Conservation (phyloP, 176 grass and related monocot genomes). For the Zea luxurians region DNA sequence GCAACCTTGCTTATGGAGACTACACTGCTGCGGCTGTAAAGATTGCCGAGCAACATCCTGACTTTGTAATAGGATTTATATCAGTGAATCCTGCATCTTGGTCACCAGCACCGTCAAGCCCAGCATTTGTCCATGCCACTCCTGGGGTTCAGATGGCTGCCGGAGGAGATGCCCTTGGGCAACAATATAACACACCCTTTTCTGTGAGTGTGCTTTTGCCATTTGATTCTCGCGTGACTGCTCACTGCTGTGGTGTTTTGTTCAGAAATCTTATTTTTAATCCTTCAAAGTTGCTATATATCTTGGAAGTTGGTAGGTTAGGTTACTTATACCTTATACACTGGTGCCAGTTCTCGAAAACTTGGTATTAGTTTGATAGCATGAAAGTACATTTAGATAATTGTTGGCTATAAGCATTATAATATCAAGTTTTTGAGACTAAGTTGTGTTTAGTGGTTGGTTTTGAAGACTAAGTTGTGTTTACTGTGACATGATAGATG, state of each 20-base stretch:
- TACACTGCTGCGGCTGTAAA: constrained; percentile 80
- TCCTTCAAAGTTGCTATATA: neutral
- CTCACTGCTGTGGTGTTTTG: neutral
- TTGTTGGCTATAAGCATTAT: neutral
- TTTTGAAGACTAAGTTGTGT: neutral
- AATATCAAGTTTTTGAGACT: neutral
- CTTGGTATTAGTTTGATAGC: neutral
- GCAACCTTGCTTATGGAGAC: constrained; percentile 80
- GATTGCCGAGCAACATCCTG: constrained; percentile 74
- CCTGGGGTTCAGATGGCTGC: constrained; percentile 67
- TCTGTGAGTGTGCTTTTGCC: constrained; percentile 54
- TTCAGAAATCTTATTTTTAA: neutral
- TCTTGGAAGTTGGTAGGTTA: neutral
- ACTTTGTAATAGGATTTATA: constrained; percentile 93
- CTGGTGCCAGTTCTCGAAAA: neutral
- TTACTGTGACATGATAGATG: no score
- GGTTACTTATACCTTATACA: neutral
- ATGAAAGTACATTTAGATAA: constrained; percentile 3
- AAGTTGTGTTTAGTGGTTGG: no score
- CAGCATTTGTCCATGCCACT: constrained; percentile 75
- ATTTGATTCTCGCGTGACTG: neutral
- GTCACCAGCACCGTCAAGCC: constrained; percentile 44
- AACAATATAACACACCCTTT: constrained; percentile 67
- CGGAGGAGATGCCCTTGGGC: constrained; percentile 69
- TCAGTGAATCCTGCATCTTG: constrained; percentile 93